phyloP scores from a whole-genome alignment of 2,329 filamentous ascomycete genomes.

The Shiraia sp. region DNA sequence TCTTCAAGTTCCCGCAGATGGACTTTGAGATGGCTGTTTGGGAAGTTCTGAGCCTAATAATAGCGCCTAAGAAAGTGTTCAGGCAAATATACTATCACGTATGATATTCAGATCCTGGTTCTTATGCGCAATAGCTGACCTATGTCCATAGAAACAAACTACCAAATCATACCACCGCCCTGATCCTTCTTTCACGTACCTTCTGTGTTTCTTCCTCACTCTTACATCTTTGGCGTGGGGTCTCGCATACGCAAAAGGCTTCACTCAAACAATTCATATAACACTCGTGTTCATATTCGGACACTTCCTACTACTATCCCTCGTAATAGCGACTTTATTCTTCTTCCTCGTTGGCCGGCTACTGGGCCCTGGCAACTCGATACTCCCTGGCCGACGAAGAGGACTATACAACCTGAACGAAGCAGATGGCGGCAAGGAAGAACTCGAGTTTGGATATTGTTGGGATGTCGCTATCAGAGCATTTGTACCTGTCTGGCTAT shows the following conservation, averaged over 20 bases:
- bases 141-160: constrained; percentile 61
- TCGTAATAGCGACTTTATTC: constrained; percentile 63
- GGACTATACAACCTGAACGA: constrained; percentile 62
- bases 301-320: constrained; percentile 65
- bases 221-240: constrained; percentile 62
- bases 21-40: constrained; percentile 75
- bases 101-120: constrained; percentile 8
- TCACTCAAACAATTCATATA: constrained; percentile 49
- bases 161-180: constrained; percentile 69
- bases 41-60: constrained; percentile 71
- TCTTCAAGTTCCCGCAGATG: constrained; percentile 75
- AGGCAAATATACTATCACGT: constrained; percentile 72
- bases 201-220: constrained; percentile 66
- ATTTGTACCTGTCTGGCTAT: constrained; percentile 69
- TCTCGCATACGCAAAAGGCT: constrained; percentile 55
- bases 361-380: constrained; percentile 60
- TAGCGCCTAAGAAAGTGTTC: constrained; percentile 72
- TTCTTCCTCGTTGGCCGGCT: constrained; percentile 67
- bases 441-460: constrained; percentile 71
- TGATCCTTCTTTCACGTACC: constrained; percentile 71
- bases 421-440: constrained; percentile 54
- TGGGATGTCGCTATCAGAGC: constrained; percentile 71
- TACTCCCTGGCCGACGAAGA: constrained; percentile 56
- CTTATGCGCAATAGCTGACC: background rate
- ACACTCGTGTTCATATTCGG: constrained; percentile 55